Evolutionary conservation across 2,329 filamentous ascomycete genomes (phyloP), one percentile per base, ranked within the genome.

Genomic region (Pseudodiploospora longispora): DNA sequence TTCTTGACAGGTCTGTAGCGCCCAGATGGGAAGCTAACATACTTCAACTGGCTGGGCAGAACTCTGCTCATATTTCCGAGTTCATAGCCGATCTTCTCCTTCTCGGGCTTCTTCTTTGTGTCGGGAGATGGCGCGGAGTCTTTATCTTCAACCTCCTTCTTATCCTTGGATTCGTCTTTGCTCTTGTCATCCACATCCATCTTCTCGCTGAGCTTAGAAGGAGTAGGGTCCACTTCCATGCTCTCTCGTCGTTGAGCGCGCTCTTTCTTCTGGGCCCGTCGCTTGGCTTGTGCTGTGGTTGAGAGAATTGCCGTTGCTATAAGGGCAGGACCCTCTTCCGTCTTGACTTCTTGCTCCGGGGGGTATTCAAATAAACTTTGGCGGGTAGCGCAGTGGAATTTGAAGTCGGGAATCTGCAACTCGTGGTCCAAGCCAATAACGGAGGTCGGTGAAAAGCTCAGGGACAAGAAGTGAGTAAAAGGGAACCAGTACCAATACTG

Each of bases 401-500:
- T 94, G 78, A 96, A 90, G 60, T 83, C 83, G 19, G 94, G 89
- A 43, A 95, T 88, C 57, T 96, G 88, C 10, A 98, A 76, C 59
- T 96, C 87, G 59, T 94, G 85, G 61, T 98, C 90, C 28, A 98
- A 80, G 48, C 87, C 91, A 55, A 97, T 96, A 59, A 98, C 86
- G 1, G 93, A 86, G 2, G 94, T 98, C 1, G 93, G 93, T n/a
- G 87, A 89, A 68, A 98, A 97, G 58, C 88, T 90, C 49, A 98
- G 75, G 1, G 91, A 94, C 46, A 98, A 66, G 80, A 98, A 98
- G 68, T 98, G 93, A 30, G 93, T 95, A 58, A 97, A 85, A 48
- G 93, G 93, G 79, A 98, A 98, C 93, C 93, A 98, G 72, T 98
- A 98, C 93, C 93, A 98, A 72, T 98, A 98, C 64, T 98, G 93